phyloP scores from a whole-genome alignment of 164 flowering plant species.

The Sextonia rubra region DNA sequence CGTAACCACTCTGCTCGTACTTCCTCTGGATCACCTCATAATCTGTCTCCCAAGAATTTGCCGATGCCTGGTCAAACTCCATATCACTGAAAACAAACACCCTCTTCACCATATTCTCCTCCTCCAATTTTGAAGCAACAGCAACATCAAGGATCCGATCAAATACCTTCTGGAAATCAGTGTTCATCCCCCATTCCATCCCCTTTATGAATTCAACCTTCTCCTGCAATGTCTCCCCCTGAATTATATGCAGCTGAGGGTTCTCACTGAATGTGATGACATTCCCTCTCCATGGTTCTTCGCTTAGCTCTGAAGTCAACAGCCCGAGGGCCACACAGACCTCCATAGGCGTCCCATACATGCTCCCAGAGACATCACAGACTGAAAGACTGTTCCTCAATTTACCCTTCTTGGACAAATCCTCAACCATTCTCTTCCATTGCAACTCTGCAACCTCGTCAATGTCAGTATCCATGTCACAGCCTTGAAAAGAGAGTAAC shows the following conservation, averaged over 20 bases:
- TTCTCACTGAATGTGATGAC: constrained; percentile 26
- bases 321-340: constrained; percentile 30
- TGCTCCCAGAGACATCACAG: constrained; percentile 33
- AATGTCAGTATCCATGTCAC: constrained; percentile 6
- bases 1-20: constrained; percentile 28
- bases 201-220: constrained; percentile 13
- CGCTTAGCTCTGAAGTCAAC: constrained; percentile 25
- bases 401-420: constrained; percentile 25
- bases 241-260: constrained; percentile 24
- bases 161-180: constrained; percentile 32
- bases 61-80: constrained; percentile 51
- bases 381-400: constrained; percentile 27
- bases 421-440: constrained; percentile 47
- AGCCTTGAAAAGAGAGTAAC: constrained; percentile 18
- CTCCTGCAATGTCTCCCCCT: constrained; percentile 14
- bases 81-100: constrained; percentile 61
- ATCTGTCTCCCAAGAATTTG: constrained; percentile 46
- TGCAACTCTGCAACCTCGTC: constrained; percentile 45
- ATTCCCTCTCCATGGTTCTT: constrained; percentile 34
- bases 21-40: constrained; percentile 38
- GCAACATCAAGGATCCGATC: constrained; percentile 26
- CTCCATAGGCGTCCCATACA: constrained; percentile 27
- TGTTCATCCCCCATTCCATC: constrained; percentile 33
- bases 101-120: constrained; percentile 36
- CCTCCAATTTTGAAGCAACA: constrained; percentile 7